These are phyloP conservation scores for Debaryomyces subglobosus DNA, from an alignment of 1,139 yeast genomes.

Conservation along the genomic window DNA sequence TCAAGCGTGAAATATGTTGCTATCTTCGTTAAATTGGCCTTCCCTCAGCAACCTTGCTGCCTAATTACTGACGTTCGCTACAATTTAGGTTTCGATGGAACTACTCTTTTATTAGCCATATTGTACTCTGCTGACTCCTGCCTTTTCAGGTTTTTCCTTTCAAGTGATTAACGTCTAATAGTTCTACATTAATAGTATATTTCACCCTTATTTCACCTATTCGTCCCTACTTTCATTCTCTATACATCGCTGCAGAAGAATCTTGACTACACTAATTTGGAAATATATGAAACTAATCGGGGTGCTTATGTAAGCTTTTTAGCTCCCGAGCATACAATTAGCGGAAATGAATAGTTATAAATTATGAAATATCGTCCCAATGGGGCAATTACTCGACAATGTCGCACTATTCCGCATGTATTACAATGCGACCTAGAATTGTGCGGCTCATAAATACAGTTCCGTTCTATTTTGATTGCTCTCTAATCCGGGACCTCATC, in stretches of 20 bases:
- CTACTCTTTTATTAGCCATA: not conserved
- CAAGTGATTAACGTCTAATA: not conserved
- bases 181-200: not conserved
- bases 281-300: not conserved
- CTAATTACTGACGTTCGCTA: not conserved
- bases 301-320: not conserved
- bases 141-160: not conserved
- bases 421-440: no score
- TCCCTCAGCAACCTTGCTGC: slow-evolving; percentile 1
- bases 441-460: not conserved
- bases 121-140: not conserved
- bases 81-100: slow-evolving; percentile 1
- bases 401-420: not conserved
- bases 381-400: not conserved
- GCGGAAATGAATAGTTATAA: not conserved
- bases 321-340: not conserved
- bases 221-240: not conserved
- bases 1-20: slow-evolving; percentile 4
- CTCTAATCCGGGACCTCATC: slow-evolving; percentile 1
- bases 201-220: not conserved
- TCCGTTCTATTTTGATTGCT: not conserved
- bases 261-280: not conserved
- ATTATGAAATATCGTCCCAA: not conserved
- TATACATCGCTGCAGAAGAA: not conserved
- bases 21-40: slow-evolving; percentile 1